Percentiles rank a stretch among this genome's conserved stretches.
Conservation (phyloP, 1,284 basidiomycete genomes). For the Peniophora sp. region DNA sequence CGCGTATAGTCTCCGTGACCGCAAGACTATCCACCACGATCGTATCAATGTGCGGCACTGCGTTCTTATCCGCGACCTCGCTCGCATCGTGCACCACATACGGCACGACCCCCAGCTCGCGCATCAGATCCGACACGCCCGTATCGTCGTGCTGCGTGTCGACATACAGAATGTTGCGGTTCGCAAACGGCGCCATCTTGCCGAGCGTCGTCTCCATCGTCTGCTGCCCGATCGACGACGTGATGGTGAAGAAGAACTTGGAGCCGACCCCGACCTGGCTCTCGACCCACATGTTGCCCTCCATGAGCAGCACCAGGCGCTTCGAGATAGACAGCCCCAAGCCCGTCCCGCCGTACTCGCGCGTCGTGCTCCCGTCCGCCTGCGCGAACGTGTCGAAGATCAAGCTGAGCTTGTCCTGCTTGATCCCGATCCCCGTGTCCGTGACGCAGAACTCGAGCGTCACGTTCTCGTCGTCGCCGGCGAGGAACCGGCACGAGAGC, state of each 20-base stretch:
- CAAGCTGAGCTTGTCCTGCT: slow-evolving; percentile 95
- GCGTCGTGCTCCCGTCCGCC: slow-evolving; percentile 90
- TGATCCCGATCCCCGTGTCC: slow-evolving; percentile 98
- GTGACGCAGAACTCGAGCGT: slow-evolving; percentile 96
- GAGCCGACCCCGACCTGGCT: slow-evolving; percentile 88
- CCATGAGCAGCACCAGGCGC: slow-evolving; percentile 94
- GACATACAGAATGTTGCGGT: slow-evolving; percentile 81
- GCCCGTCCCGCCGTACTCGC: slow-evolving; percentile 97
- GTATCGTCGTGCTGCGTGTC: slow-evolving; percentile 79
- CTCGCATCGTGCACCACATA: slow-evolving; percentile 72
- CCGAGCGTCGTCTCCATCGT: slow-evolving; percentile 65
- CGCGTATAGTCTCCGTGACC: slow-evolving; percentile 82
- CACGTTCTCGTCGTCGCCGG: slow-evolving; percentile 69
- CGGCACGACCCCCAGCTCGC: slow-evolving; percentile 77
- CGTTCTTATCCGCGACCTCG: slow-evolving; percentile 76
- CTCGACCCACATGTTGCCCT: slow-evolving; percentile 98
- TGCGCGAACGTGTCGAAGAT: slow-evolving; percentile 99
- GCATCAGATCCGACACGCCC: slow-evolving; percentile 73
- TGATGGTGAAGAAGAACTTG: slow-evolving; percentile 96
- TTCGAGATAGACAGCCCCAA: slow-evolving; percentile 95
- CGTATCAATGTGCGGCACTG: slow-evolving; percentile 88
- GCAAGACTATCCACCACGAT: slow-evolving; percentile 88
- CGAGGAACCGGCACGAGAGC: slow-evolving; percentile 76
- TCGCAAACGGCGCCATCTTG: slow-evolving; percentile 75
- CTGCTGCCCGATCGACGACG: slow-evolving; percentile 72